phyloP scores from a whole-genome alignment of 495 filamentous ascomycete genomes.

The Pseudevernia furfuracea region DNA sequence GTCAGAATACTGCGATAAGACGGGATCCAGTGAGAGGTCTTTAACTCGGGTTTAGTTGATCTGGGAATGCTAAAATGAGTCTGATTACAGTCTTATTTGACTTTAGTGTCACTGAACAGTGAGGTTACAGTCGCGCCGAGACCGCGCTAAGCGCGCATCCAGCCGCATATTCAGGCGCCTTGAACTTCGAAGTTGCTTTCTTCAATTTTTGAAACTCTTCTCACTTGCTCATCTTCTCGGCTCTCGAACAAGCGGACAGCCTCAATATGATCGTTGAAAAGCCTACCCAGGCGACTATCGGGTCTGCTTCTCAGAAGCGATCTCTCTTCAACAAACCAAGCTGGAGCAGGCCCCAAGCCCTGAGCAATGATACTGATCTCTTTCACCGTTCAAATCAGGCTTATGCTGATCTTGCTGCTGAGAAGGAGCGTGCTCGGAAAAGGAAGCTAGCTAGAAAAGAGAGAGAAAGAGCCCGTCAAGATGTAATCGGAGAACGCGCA shows the following conservation, averaged over 20 bases:
- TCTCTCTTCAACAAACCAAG: conserved; percentile 63
- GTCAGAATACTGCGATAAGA: not conserved
- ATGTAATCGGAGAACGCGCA: conserved; percentile 14
- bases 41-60: not conserved
- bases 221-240: not conserved
- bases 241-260: not conserved
- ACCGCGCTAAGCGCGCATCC: not conserved
- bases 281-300: conserved; percentile 4
- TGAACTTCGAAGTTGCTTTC: not conserved
- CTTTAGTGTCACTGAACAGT: not conserved
- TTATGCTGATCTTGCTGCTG: conserved; percentile 52
- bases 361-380: conserved; percentile 47
- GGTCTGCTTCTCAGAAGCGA: conserved; percentile 38
- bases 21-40: not conserved
- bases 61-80: not conserved
- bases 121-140: not conserved
- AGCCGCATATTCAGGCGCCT: too few relatives aligned
- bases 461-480: conserved; percentile 30
- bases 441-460: conserved; percentile 31
- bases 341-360: conserved; percentile 40
- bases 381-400: conserved; percentile 61
- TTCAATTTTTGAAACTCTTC: not conserved
- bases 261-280: conserved; percentile 13
- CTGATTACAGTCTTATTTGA: not conserved
- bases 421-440: conserved; percentile 38